Base-by-base conservation (phyloP, 257 asterid species). In the Agastache rugosa region DNA sequence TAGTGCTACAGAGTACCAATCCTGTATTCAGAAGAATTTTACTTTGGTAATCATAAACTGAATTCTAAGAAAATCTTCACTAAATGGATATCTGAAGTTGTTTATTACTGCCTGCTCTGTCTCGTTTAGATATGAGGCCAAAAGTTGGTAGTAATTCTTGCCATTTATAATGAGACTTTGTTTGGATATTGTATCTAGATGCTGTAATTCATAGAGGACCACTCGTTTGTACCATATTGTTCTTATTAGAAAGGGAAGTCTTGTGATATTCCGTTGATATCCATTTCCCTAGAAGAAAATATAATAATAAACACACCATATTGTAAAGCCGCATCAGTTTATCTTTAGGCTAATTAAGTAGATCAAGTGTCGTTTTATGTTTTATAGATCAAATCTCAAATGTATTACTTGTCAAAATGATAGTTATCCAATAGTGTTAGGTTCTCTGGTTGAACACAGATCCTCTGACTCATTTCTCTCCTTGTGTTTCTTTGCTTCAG, bases 401-500 rank as follows among this genome's bases (percentile, higher is more conserved):
- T 29, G 22, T 63, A 20, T 54, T 55, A 2, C n/a, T 64, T 16
- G 42, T 27, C 25, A 3, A 56, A 56, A 73, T 16, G 17, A 45
- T 48, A 48, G 45, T 64, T 63, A 67, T 63, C 15, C 19, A 12
- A 37, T 63, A 48, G 65, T 56, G 61, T 19, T 31, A 48, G 67
- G 72, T 53, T 59, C 9, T 66, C 20, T 61, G 50, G 73, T 60
- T 60, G 20, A 19, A 53, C 41, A 11, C 72, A 22, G 8, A 16
- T 70, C 48, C 42, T 75, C 74, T 61, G 56, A 51, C 78, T 80
- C 27, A 29, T 69, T 59, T 4, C 22, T 71, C 60, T 68, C 31
- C 56, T 69, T 44, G 76, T 67, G 47, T 58, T 71, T 74, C 41
- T 69, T 74, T 84, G 82, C 48, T 81, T 66, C 89, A 90, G 97